Base-by-base conservation (phyloP, 805 yeast genomes). In the Lachancea fermentati region DNA sequence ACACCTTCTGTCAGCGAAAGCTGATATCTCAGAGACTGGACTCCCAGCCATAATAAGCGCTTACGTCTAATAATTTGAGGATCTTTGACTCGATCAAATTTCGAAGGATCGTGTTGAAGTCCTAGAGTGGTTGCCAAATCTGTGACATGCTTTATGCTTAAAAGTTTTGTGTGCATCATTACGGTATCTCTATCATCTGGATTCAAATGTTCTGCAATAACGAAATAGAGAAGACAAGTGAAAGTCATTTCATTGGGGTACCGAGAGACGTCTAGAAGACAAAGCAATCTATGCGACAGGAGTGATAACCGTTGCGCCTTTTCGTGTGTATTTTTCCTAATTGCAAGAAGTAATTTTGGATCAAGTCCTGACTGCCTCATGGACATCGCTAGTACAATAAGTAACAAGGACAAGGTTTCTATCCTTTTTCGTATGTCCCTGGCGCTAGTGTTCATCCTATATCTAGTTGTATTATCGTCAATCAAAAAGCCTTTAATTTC, bases 31-130 rank as follows among this genome's bases (percentile, higher is more conserved):
- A 52, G 3, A 8, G 50, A 44, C 37, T 52, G 55, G 8, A 52
- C 16, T 17, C 54, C 50, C 1, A 47, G 36, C 57, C 57, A 52
- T 16, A 52, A 13, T n/a, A 29, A 26, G 8, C 36, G 36, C 14
- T 29, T 17, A 5, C 16, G n/a, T 4, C 29, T 29, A 5, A 13
- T 13, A 5, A 19, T 8, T 17, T 19, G 25, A 6, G 28, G 28
- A 13, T 33, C 34, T 47, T 48, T 16, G 35, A 22, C 45, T 17
- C 53, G 35, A 4, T 34, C 18, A 35, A 28, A 47, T 13, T 31
- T 32, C 1, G 38, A 18, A 11, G 52, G 51, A 19, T 48, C 49
- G 25, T 47, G 26, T 9, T 32, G 41, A 8, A 50, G 31, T 2
- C 54, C 54, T 11, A 50, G 17, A 1, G 49, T 41, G 2, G 25